phyloP scores from a whole-genome alignment of 768 basidiomycete genomes.

The Suillus plorans region DNA sequence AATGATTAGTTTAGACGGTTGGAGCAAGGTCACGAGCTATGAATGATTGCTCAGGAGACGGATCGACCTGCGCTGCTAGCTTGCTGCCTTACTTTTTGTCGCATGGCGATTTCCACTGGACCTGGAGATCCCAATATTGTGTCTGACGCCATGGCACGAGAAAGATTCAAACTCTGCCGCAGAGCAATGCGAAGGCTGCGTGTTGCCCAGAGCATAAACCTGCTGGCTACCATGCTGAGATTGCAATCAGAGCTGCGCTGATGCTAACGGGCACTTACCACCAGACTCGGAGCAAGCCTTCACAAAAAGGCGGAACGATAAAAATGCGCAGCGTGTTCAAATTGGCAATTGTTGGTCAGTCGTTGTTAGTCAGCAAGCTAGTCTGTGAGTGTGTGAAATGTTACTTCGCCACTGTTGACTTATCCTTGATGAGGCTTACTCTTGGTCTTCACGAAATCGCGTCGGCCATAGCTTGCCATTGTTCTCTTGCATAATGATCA shows the following conservation, averaged over 20 bases:
- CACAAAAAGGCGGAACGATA: neutral
- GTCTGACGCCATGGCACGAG: constrained; percentile 26
- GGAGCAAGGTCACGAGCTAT: constrained; percentile 62
- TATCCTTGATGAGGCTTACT: neutral
- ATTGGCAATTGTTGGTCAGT: neutral
- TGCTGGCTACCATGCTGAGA: constrained; percentile 7
- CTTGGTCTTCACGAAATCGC: neutral
- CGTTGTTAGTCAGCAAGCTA: neutral
- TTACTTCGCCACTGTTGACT: neutral
- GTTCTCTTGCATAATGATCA: neutral
- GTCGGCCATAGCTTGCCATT: neutral
- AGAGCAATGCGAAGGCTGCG: constrained; percentile 21
- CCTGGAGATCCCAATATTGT: constrained; percentile 34
- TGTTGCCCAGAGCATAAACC: constrained; percentile 26
- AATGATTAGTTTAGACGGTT: constrained; percentile 63
- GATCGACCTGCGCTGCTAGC: constrained; percentile 23
- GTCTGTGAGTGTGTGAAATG: neutral
- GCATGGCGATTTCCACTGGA: constrained; percentile 59
- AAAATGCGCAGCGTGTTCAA: neutral
- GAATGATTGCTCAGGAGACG: constrained; percentile 17
- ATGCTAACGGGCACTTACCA: constrained; percentile 6
- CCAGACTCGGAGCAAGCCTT: constrained; percentile 5
- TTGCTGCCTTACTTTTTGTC: constrained; percentile 46
- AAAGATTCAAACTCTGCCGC: constrained; percentile 14
- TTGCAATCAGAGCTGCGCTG: constrained; percentile 5